Evolutionary conservation across 2,329 filamentous ascomycete genomes (phyloP).

Genomic region (Talaromyces atroroseus): DNA sequence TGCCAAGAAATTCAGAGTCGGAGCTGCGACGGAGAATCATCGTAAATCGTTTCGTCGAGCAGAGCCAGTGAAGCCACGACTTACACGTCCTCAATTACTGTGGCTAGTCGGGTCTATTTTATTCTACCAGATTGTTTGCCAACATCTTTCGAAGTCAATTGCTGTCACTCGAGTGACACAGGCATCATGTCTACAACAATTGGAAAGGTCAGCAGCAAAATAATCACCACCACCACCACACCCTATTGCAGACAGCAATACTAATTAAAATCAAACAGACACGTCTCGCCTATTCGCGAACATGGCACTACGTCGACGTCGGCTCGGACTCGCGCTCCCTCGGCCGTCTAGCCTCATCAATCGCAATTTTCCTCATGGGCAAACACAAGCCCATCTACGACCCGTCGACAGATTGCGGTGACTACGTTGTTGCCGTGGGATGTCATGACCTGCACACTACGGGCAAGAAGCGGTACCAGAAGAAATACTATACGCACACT

Average conservation of each 20-base stretch:
- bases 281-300: conserved; percentile 88
- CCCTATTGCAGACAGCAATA: background rate
- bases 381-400: conserved; percentile 99
- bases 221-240: background rate
- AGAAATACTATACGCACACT: conserved; percentile 92
- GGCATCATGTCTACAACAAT: conserved; percentile 40
- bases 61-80: too few species aligned
- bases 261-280: conserved; percentile 54
- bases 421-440: conserved; percentile 93
- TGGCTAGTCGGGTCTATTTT: background rate
- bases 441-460: conserved; percentile 83
- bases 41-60: too few species aligned
- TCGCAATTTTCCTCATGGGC: conserved; percentile 86
- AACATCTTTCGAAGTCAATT: background rate
- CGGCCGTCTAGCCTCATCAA: conserved; percentile 80
- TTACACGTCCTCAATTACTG: background rate
- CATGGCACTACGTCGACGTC: conserved; percentile 88
- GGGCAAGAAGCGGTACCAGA: conserved; percentile 87
- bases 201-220: conserved; percentile 33
- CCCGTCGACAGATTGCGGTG: conserved; percentile 95
- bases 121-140: too few species aligned
- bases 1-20: conserved; percentile 8
- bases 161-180: background rate
- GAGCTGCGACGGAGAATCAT: conserved; percentile 1
- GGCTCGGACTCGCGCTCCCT: conserved; percentile 68